Conservation (phyloP, 352 stramenopile species). For the Saprolegnia diclina region DNA sequence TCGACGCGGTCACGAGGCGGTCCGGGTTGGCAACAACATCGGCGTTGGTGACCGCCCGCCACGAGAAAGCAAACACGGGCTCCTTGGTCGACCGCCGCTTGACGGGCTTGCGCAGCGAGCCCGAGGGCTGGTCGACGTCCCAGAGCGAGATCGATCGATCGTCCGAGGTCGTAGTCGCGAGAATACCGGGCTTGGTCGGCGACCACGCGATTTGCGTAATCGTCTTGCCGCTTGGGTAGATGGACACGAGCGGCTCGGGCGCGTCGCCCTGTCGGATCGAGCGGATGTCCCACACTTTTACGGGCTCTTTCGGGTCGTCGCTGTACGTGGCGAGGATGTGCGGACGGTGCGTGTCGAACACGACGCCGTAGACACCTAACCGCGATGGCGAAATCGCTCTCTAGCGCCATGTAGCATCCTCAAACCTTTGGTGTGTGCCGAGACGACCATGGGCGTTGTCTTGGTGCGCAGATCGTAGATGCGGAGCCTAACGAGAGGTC, state of each 20-base stretch:
- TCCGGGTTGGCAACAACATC: slow-evolving; percentile 72
- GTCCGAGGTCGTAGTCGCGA: slow-evolving; percentile 68
- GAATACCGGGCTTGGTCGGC: slow-evolving; percentile 69
- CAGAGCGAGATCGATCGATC: slow-evolving; percentile 82
- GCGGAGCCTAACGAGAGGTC: slow-evolving; percentile 36
- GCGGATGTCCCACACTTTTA: slow-evolving; percentile 86
- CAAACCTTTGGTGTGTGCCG: slow-evolving; percentile 70
- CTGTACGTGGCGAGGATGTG: slow-evolving; percentile 81
- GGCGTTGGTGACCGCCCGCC: slow-evolving; percentile 48
- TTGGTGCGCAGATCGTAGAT: slow-evolving; percentile 75
- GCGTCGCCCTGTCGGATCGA: slow-evolving; percentile 42
- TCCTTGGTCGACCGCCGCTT: slow-evolving; percentile 27
- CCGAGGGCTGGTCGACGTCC: slow-evolving; percentile 50
- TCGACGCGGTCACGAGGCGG: slow-evolving; percentile 60
- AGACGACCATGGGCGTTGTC: slow-evolving; percentile 63
- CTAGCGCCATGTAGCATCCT: no score
- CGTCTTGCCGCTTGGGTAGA: slow-evolving; percentile 67
- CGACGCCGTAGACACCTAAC: slow-evolving; percentile 56
- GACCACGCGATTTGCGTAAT: slow-evolving; percentile 78
- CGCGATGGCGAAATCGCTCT: neutral
- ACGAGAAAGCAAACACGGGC: slow-evolving; percentile 52
- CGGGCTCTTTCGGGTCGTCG: slow-evolving; percentile 67
- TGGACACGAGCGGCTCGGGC: slow-evolving; percentile 54
- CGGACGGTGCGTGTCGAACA: slow-evolving; percentile 74
- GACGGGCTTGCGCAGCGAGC: slow-evolving; percentile 24